Conservation (phyloP, 176 grass and related monocot species). For the Aegilops longissima region DNA sequence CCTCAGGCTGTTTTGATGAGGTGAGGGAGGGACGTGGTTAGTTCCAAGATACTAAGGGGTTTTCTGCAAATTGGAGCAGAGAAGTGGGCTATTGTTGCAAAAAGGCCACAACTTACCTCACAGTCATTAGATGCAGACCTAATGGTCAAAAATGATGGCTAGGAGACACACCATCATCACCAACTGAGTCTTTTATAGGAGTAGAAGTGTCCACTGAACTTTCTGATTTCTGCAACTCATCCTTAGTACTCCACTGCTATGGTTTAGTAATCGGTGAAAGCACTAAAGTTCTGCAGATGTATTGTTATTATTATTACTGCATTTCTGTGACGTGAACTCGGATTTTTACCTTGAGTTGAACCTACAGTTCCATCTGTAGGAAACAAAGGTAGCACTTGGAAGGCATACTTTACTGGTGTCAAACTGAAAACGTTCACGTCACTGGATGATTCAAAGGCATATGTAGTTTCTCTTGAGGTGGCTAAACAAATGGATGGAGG, state of each 20-base stretch:
- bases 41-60: too few relatives aligned
- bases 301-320: background rate
- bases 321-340: constrained; percentile 9
- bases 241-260: background rate
- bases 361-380: constrained; percentile 49
- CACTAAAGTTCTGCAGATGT: background rate
- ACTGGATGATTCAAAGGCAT: constrained; percentile 47
- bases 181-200: too few relatives aligned
- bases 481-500: constrained; percentile 50
- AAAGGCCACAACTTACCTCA: too few relatives aligned
- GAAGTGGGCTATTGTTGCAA: too few relatives aligned
- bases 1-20: too few relatives aligned
- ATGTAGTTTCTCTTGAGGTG: constrained; percentile 49
- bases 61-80: too few relatives aligned
- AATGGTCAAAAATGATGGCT: too few relatives aligned
- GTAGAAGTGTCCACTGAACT: background rate
- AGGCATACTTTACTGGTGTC: constrained; percentile 44
- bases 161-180: too few relatives aligned
- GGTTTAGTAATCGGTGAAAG: constrained; percentile 1
- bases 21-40: too few relatives aligned
- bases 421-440: constrained; percentile 43
- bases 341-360: constrained; percentile 38
- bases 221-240: background rate
- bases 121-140: too few relatives aligned
- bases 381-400: constrained; percentile 48